These are phyloP conservation scores for Nitzschia sp. DNA, from an alignment of 108 stramenopile genomes.

Conservation along the genomic window DNA sequence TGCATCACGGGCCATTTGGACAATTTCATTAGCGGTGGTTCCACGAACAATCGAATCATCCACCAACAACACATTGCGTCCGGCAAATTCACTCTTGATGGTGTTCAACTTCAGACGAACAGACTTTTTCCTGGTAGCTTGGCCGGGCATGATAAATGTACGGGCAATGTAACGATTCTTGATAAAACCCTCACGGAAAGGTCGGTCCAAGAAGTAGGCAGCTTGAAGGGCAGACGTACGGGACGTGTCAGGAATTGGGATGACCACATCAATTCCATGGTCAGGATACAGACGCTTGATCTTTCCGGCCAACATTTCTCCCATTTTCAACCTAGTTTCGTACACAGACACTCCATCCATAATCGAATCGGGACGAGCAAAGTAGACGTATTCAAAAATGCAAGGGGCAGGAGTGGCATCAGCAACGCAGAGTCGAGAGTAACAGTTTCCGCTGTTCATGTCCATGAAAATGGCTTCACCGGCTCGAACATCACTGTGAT, in stretches of 20 bases:
- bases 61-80: conserved; percentile 89
- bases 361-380: conserved; percentile 97
- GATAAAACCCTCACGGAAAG: conserved; percentile 97
- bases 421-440: conserved; percentile 58
- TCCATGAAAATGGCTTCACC: conserved; percentile 93
- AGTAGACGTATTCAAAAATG: conserved; percentile 99
- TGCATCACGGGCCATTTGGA: conserved; percentile 98
- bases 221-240: conserved; percentile 93
- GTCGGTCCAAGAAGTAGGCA: conserved; percentile 78
- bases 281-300: conserved; percentile 83
- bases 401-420: conserved; percentile 73
- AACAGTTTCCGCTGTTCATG: conserved; percentile 73
- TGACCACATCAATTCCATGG: conserved; percentile 96
- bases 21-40: conserved; percentile 94
- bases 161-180: conserved; percentile 99
- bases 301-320: conserved; percentile 90
- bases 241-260: conserved; percentile 97
- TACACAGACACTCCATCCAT: conserved; percentile 98
- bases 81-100: conserved; percentile 90
- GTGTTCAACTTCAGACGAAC: conserved; percentile 99
- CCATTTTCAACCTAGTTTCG: conserved; percentile 96
- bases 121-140: conserved; percentile 92
- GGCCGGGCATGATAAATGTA: conserved; percentile 99
- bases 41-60: conserved; percentile 98
- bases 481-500: conserved; percentile 82